These are phyloP conservation scores for Hypocreales sp. DNA, from an alignment of 2,329 filamentous ascomycete genomes.

Conservation along the genomic window DNA sequence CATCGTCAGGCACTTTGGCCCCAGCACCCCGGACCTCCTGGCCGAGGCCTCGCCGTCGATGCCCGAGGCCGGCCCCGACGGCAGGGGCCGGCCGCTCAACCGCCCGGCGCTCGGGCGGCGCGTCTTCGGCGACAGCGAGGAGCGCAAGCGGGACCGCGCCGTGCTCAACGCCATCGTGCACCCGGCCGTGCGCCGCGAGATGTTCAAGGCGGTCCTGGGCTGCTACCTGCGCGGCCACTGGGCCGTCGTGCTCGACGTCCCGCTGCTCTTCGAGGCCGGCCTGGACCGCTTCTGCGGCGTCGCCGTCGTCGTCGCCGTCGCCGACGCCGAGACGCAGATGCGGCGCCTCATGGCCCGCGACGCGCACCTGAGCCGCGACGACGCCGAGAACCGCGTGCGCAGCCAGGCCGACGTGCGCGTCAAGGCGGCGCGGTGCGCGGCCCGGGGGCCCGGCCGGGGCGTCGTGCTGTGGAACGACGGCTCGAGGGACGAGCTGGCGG, in stretches of 20 bases:
- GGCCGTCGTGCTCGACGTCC: constrained; percentile 87
- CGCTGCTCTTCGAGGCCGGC: constrained; percentile 76
- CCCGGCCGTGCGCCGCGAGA: constrained; percentile 70
- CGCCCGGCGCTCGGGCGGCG: constrained; percentile 68
- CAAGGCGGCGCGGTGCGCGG: constrained; percentile 64
- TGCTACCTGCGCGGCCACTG: constrained; percentile 64
- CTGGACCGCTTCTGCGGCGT: constrained; percentile 77
- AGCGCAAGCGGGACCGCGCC: constrained; percentile 53
- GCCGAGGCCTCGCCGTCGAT: constrained; percentile 38
- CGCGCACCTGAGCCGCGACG: constrained; percentile 62
- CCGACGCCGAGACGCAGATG: constrained; percentile 71
- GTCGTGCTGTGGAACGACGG: constrained; percentile 88
- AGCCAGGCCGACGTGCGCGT: constrained; percentile 77
- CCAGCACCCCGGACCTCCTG: constrained; percentile 75
- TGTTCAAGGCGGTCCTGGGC: constrained; percentile 59
- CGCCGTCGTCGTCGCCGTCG: constrained; percentile 75
- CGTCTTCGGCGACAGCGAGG: constrained; percentile 69
- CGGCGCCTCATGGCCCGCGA: constrained; percentile 60
- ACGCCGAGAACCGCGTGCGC: constrained; percentile 71
- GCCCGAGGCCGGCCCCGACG: constrained; percentile 36
- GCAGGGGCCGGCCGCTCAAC: constrained; percentile 64
- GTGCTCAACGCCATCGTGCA: constrained; percentile 85
- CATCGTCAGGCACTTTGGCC: constrained; percentile 68
- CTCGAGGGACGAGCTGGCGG: constrained; percentile 51
- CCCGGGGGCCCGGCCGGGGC: constrained; percentile 47